phyloP scores from a whole-genome alignment of 192 early-diverging fungal genomes.

The Coemansia sp. region DNA sequence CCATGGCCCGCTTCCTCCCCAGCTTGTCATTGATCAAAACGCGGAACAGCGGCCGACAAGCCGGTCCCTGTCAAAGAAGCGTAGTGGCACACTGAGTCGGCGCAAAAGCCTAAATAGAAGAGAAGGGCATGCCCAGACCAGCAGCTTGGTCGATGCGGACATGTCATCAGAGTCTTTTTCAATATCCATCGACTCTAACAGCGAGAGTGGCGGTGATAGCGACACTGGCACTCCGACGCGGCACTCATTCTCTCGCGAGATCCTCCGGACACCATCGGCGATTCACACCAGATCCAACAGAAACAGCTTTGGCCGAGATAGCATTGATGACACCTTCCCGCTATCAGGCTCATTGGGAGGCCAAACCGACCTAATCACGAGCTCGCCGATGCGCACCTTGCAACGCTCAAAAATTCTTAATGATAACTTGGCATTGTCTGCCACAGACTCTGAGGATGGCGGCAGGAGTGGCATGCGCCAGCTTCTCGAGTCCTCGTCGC shows the following conservation, averaged over 20 bases:
- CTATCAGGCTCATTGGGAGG: conserved; percentile 17
- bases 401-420: conserved; percentile 11
- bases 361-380: conserved; percentile 38
- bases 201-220: conserved; percentile 21
- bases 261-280: conserved; percentile 15
- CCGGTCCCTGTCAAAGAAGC: not conserved
- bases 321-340: conserved; percentile 2
- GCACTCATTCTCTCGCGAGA: conserved; percentile 5
- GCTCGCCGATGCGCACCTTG: conserved; percentile 35
- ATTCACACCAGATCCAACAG: conserved; percentile 12
- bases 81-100: not conserved
- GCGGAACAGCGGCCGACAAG: not conserved
- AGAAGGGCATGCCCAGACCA: not conserved
- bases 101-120: not conserved
- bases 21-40: conserved; percentile 23
- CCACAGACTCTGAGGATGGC: conserved; percentile 26
- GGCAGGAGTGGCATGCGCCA: conserved; percentile 4
- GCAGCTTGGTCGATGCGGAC: not conserved
- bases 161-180: conserved; percentile 14
- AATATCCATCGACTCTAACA: conserved; percentile 31
- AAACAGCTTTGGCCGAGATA: conserved; percentile 14
- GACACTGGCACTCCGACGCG: conserved; percentile 13
- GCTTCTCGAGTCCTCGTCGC: conserved; percentile 30
- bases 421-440: conserved; percentile 13
- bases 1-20: conserved; percentile 37